A percentile compares a stretch with the other conserved stretches of the same genome.
Evolutionary conservation across 441 rosid species (phyloP).

Genomic region (Viola pubescens): DNA sequence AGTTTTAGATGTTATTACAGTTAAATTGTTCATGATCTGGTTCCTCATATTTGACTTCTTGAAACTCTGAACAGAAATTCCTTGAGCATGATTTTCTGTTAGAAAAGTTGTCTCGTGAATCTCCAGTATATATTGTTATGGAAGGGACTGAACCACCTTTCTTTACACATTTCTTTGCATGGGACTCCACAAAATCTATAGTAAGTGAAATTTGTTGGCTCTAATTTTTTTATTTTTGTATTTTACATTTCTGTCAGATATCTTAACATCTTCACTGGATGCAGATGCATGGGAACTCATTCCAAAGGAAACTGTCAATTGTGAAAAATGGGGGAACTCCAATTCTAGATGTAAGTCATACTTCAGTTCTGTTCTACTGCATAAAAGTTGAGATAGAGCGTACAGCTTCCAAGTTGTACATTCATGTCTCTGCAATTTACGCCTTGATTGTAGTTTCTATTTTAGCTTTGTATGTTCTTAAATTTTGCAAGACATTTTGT

Average conservation of each 20-base stretch:
- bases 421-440: too few relatives aligned
- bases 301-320: constrained; percentile 68
- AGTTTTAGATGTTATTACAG: too few relatives aligned
- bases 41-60: background rate
- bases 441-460: too few relatives aligned
- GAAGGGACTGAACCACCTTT: constrained; percentile 95
- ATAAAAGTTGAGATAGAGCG: background rate
- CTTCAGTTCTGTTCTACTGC: background rate
- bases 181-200: constrained; percentile 77
- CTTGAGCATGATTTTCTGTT: constrained; percentile 68
- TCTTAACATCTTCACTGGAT: constrained; percentile 9
- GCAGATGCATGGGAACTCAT: constrained; percentile 88
- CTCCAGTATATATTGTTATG: constrained; percentile 62
- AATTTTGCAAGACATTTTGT: too few relatives aligned
- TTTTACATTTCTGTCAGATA: background rate
- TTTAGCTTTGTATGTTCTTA: too few relatives aligned
- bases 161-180: constrained; percentile 84
- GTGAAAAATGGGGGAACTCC: constrained; percentile 73
- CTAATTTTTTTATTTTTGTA: background rate
- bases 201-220: constrained; percentile 17
- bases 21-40: too few relatives aligned
- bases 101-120: constrained; percentile 60
- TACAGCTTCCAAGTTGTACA: too few relatives aligned
- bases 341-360: constrained; percentile 48
- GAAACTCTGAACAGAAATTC: constrained; percentile 51